Evolutionary conservation across 495 filamentous ascomycete genomes (phyloP).

Genomic region (Chaetomidium leptoderma): DNA sequence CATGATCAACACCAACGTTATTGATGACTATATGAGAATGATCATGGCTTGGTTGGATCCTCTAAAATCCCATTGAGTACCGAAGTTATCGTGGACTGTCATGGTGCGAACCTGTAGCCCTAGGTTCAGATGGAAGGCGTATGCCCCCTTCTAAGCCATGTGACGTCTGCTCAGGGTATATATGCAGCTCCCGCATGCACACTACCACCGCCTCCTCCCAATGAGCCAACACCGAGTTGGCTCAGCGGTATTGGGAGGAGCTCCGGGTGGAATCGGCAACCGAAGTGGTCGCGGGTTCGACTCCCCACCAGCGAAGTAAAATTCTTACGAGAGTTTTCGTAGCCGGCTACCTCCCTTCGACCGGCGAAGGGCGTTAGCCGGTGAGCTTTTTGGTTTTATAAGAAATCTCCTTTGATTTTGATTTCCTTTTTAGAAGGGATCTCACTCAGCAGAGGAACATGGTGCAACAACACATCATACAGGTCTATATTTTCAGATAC

Average conservation of each 20-base stretch:
- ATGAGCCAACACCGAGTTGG: neutral
- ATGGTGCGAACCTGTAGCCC: too few species aligned
- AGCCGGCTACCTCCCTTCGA: neutral
- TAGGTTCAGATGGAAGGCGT: neutral
- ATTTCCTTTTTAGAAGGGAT: neutral
- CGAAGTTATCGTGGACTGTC: too few species aligned
- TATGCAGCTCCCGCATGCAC: neutral
- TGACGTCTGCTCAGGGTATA: neutral
- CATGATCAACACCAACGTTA: too few species aligned
- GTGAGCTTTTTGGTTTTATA: neutral
- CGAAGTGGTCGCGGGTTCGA: neutral
- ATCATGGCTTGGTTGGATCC: too few species aligned
- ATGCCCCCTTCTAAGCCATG: neutral
- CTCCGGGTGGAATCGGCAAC: too few species aligned
- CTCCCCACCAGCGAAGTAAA: neutral
- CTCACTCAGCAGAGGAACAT: neutral
- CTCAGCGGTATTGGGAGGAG: neutral
- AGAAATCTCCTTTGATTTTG: neutral
- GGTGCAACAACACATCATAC: slow-evolving; percentile 9
- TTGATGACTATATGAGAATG: neutral
- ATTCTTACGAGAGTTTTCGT: neutral
- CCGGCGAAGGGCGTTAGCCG: too few species aligned
- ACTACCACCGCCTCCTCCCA: neutral
- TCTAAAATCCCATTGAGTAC: too few species aligned
- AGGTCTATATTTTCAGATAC: neutral